Base-by-base conservation (phyloP, 129 eudicot species). In the Chrysanthemum lavandulifolium region DNA sequence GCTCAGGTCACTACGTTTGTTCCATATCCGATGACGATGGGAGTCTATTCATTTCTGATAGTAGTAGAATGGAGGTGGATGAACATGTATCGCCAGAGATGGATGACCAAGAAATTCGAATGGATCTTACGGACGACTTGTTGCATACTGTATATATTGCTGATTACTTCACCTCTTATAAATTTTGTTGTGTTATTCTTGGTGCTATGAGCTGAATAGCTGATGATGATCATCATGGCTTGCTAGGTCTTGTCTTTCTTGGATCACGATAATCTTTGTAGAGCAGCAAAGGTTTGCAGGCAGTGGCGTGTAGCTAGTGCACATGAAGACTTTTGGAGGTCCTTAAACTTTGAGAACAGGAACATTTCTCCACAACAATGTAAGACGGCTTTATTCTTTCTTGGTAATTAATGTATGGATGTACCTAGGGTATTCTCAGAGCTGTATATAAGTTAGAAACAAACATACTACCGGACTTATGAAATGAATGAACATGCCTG, bases 311-410 rank as follows among this genome's bases (percentile, higher is more conserved):
- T 71, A 52, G 97, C 99, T 71, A 91, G 97, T 67, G 81, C 94
- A 62, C 99, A 95, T 80, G 99, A 95, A 81, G 97, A 95, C 76
- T 95, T 95, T 61, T 95, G 99, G 99, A 87, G 87, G 68, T 82
- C 68, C 68, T 81, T 95, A 74, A 79, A 90, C 72, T 95, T 95
- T 74, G 91, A 88, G 78, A 88, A 83, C 61, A 85, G 88, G 65
- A 73, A 50, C 73, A 81, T 95, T 78, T 82, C 99, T 55, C 77
- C 69, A 19, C 77, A 52, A 55, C 97, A 95, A 86, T 88, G 99
- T 95, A 86, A 90, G 93, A 67, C 13, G 27, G 36, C 59, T 33
- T 54, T 31, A 64, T 67, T 65, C n/a, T 67, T 23, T 50, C 19
- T 48, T 13, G 15, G 18, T 48, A 9, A 2, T 3, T n/a, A 15